Base-by-base conservation (phyloP, 1,284 basidiomycete species). In the Rhodotorula sp. region DNA sequence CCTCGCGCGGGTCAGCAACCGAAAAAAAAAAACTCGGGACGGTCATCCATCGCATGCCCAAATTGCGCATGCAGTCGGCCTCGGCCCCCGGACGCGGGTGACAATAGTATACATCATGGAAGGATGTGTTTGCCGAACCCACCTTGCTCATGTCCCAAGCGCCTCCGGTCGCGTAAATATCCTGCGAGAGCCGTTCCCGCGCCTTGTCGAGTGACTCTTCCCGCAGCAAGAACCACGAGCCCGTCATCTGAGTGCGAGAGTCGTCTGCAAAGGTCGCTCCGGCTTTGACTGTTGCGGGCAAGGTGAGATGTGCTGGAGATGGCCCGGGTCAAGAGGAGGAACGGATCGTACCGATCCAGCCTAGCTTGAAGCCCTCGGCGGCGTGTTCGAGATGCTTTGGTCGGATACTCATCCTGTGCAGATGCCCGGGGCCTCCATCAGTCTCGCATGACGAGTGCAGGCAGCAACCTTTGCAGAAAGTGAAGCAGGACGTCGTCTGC, bases 251-350 rank as follows among this genome's bases (percentile, higher is more conserved):
- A 5, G 57, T 44, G 5, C 64, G 58, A 3, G 64, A 29, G 51
- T 70, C 73, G 59, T 70, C 73, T 24, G 55, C 55, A 44, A 75
- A 75, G 18, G 68, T 72, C 12, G 73, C 70, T 37, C 73, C 73
- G 15, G 66, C 73, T 22, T 61, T 56, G 18, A 70, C 73, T 75
- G 67, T 42, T 42, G 8, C 24, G 29, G 2, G 4, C 10, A 1
- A 22, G n/a, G 17, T 55, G 14, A 60, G 44, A 15, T 22, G 10
- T 22, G 37, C 8, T 5, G 24, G 2, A 46, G 26, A 8, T 6
- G 24, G 18, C 14, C 18, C 2, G 12, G 30, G 7, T 12, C 3
- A 7, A 29, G 15, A 24, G 51, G 24, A 7, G 60, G 20, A 17
- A 54, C 24, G 0, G 4, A 12, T 29, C 64, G 48, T 14, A 70